Base-by-base conservation (phyloP, 306 rosid genomes). In the Malus fusca region DNA sequence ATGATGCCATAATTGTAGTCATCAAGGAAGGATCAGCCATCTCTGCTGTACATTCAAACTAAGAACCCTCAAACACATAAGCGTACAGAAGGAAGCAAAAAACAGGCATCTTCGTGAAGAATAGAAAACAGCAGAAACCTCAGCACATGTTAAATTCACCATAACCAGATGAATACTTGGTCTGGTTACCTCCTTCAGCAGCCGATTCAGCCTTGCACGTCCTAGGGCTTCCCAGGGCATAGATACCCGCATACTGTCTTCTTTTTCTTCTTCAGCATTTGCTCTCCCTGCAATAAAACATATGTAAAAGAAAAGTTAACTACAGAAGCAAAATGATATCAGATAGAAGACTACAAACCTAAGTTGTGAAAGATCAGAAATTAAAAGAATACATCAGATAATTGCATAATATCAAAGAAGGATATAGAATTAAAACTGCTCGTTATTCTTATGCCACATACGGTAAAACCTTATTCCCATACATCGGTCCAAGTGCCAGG, bases 151-250 rank as follows among this genome's bases (percentile, higher is more conserved):
- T 81, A 73, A 75, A 73, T 66, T 22, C 6, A 48, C 51, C 81
- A 81, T 63, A 83, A 72, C 88, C 85, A 75, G 82, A 82, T 76
- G 79, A 75, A 82, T 53, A 64, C 77, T 75, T 88, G 81, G 71
- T 79, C 90, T 71, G 77, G 84, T 84, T 78, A 84, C 87, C 88
- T 84, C 72, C 87, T 78, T 82, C 85, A 75, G 84, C 73, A 71
- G 83, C 84, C 70, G 71, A 43, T 40, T 64, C 81, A 19, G 74
- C 56, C 68, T 73, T 60, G 52, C 56, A 30, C 18, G 72, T 26
- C 69, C 69, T 11, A 26, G 46, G 31, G 28, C 77, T 37, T 73
- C 77, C 83, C 44, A 18, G 74, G 67, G 56, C 66, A 66, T 79
- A 81, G 64, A 63, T 22, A 30, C 55, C 80, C 62, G 59, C 68